These are phyloP conservation scores for Backusella australiensis DNA, from an alignment of 192 early-diverging fungal genomes.

Conservation along the genomic window DNA sequence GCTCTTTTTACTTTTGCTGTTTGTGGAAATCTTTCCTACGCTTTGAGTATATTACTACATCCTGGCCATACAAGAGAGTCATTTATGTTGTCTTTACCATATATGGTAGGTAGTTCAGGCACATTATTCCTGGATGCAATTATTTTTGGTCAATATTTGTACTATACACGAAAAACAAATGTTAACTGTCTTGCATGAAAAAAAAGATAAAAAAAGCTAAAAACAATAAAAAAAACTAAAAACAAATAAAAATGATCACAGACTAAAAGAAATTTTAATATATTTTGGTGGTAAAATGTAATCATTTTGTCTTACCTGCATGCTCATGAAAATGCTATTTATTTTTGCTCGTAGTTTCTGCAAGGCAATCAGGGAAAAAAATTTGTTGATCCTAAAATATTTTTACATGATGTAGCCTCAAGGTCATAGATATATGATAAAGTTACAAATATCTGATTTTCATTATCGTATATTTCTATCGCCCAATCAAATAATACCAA, in stretches of 20 bases:
- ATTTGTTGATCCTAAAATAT: neutral
- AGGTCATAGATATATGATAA: neutral
- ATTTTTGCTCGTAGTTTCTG: neutral
- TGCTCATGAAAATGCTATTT: neutral
- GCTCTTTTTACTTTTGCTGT: slow-evolving; percentile 70
- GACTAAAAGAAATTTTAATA: neutral
- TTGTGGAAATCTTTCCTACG: slow-evolving; percentile 64
- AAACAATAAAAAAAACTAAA: neutral
- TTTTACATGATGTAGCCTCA: neutral
- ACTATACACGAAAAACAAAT: slow-evolving; percentile 10
- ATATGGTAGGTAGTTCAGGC: slow-evolving; percentile 63
- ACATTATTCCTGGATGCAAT: slow-evolving; percentile 67
- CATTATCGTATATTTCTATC: neutral
- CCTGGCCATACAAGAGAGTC: slow-evolving; percentile 25
- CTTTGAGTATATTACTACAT: slow-evolving; percentile 47
- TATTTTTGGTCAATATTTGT: slow-evolving; percentile 52
- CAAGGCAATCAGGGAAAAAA: neutral
- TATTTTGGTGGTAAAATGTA: neutral
- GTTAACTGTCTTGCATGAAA: neutral
- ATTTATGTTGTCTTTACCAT: slow-evolving; percentile 38
- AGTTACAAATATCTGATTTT: neutral
- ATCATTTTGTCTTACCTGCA: neutral
- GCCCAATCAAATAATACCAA: neutral
- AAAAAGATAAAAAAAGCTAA: neutral
- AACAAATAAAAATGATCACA: neutral